These are phyloP conservation scores for Tolypocladium endophyticum DNA, from an alignment of 2,329 filamentous ascomycete species.

Conservation along the genomic window DNA sequence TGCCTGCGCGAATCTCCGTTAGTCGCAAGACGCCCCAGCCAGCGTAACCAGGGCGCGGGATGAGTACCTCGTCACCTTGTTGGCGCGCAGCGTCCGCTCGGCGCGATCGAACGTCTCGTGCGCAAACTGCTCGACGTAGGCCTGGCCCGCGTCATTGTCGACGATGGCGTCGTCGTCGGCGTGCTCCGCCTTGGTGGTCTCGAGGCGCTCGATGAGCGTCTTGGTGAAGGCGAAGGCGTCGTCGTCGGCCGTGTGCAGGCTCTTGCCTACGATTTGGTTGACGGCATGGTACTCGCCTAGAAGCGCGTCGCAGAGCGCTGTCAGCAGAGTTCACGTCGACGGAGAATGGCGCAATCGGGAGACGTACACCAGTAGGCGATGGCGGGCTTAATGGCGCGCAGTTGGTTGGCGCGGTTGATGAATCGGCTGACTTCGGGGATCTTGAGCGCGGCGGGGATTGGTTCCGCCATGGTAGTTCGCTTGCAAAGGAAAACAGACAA, in stretches of 20 bases:
- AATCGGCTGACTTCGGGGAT: constrained; percentile 76
- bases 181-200: constrained; percentile 50
- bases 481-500: neutral
- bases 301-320: constrained; percentile 3
- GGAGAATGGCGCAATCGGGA: neutral
- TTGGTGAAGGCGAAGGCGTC: constrained; percentile 76
- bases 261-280: constrained; percentile 76
- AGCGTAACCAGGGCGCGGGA: neutral
- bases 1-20: constrained; percentile 42
- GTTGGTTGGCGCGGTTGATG: constrained; percentile 70
- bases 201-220: constrained; percentile 80
- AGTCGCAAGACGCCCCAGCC: neutral
- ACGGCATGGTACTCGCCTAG: constrained; percentile 84
- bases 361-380: constrained; percentile 89
- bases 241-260: constrained; percentile 67
- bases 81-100: constrained; percentile 68
- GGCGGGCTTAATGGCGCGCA: constrained; percentile 76
- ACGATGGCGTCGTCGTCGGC: constrained; percentile 70
- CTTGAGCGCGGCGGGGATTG: constrained; percentile 45
- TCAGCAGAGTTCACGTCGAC: neutral
- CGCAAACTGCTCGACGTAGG: constrained; percentile 90
- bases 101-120: constrained; percentile 78
- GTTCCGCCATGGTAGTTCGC: constrained; percentile 49
- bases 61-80: constrained; percentile 67
- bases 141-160: constrained; percentile 78